Evolutionary conservation across 169 alveolate species (phyloP).

Genomic region (Plasmodium adleri): DNA sequence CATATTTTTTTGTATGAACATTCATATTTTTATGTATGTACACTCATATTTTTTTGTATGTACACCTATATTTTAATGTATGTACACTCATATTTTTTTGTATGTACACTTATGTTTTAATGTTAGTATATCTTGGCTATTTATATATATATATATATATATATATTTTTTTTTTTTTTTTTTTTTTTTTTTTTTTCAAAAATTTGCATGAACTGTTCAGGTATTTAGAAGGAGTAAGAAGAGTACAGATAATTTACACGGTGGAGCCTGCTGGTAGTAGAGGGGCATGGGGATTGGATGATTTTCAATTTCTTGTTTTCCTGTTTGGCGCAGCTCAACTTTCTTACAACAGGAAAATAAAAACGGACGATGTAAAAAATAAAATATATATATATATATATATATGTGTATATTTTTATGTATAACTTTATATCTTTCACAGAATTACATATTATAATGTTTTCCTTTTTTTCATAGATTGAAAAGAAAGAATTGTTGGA

Average conservation of each 20-base stretch:
- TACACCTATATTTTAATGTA: background rate
- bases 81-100: too few relatives aligned
- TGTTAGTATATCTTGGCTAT: too few relatives aligned
- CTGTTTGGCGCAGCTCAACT: conserved; percentile 97
- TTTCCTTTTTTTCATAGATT: conserved; percentile 17
- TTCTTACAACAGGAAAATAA: conserved; percentile 78
- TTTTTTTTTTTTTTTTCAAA: background rate
- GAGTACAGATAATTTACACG: conserved; percentile 93
- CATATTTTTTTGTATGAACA: background rate
- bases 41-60: background rate
- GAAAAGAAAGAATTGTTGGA: conserved; percentile 55
- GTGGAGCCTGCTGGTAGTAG: conserved; percentile 99
- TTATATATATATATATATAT: background rate
- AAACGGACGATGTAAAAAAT: conserved; percentile 77
- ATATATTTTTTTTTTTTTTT: background rate
- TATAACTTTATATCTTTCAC: background rate
- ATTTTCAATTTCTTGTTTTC: conserved; percentile 97
- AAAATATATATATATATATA: conserved; percentile 82
- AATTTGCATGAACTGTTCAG: conserved; percentile 77
- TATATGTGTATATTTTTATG: conserved; percentile 22
- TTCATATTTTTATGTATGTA: background rate
- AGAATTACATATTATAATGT: background rate
- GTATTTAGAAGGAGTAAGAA: conserved; percentile 95
- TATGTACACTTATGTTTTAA: too few relatives aligned
- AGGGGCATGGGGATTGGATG: conserved; percentile 99